phyloP scores from a whole-genome alignment of 176 grass and related monocot genomes.

The Alopecurus myosuroides region DNA sequence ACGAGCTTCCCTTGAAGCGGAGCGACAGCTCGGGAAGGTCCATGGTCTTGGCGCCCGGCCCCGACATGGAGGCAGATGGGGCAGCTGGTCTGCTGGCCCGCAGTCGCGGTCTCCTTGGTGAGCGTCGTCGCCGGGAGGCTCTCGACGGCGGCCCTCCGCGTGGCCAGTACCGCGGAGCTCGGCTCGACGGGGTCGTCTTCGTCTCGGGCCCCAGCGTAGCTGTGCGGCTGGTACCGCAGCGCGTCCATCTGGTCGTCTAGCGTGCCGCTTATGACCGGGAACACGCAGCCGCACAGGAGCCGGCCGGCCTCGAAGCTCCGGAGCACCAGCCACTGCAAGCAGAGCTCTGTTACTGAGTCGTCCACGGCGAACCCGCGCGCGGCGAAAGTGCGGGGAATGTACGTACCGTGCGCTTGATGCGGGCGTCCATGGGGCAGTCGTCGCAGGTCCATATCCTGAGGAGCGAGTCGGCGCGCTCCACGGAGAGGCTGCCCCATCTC shows the following conservation, averaged over 20 bases:
- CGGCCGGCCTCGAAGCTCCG: conserved; percentile 59
- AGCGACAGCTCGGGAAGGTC: conserved; percentile 60
- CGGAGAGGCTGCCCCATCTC: too few relatives aligned
- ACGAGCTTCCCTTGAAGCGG: conserved; percentile 61
- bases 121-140: conserved; percentile 45
- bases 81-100: conserved; percentile 27
- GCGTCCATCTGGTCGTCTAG: conserved; percentile 5
- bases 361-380: too few relatives aligned
- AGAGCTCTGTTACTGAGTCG: background rate
- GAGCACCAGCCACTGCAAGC: conserved; percentile 44
- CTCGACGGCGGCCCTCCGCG: conserved; percentile 40
- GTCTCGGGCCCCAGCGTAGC: background rate
- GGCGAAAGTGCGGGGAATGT: too few relatives aligned
- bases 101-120: background rate
- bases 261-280: conserved; percentile 41
- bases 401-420: conserved; percentile 41
- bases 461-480: conserved; percentile 44
- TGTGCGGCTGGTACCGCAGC: background rate
- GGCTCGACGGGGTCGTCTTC: conserved; percentile 71
- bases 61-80: conserved; percentile 57
- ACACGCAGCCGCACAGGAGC: conserved; percentile 61
- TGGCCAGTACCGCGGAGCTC: background rate
- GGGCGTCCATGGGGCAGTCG: conserved; percentile 26
- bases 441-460: conserved; percentile 32
- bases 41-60: conserved; percentile 10